A percentile compares a stretch with the other conserved stretches of the same genome.
Conservation (phyloP, 2,329 filamentous ascomycete genomes). For the Cladophialophora psammophila region DNA sequence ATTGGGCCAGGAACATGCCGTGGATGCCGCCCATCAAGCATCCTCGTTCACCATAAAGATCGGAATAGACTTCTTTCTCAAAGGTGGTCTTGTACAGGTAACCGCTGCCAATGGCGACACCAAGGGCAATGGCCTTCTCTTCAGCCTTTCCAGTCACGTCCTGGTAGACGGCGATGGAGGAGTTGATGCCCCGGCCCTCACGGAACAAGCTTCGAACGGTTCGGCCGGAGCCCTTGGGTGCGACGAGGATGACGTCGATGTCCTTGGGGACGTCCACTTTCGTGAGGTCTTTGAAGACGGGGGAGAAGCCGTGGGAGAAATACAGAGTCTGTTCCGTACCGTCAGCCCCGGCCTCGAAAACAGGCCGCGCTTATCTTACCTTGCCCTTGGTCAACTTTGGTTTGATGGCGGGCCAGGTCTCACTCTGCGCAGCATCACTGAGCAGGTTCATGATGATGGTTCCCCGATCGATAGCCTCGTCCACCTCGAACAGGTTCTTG, state of each 20-base stretch:
- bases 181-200: slow-evolving; percentile 99
- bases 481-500: slow-evolving; percentile 98
- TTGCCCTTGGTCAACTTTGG: slow-evolving; percentile 98
- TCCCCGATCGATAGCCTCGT: slow-evolving; percentile 91
- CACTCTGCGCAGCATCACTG: slow-evolving; percentile 94
- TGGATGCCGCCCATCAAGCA: slow-evolving; percentile 99
- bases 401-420: slow-evolving; percentile 99
- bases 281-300: slow-evolving; percentile 99
- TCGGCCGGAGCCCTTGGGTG: slow-evolving; percentile 98
- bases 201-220: slow-evolving; percentile 99
- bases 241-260: slow-evolving; percentile 99
- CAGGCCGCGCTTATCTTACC: slow-evolving; percentile 60
- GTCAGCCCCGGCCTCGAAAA: neutral
- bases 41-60: slow-evolving; percentile 99
- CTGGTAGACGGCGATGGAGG: slow-evolving; percentile 96
- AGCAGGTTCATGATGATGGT: slow-evolving; percentile 99
- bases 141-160: slow-evolving; percentile 97
- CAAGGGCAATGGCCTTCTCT: slow-evolving; percentile 96
- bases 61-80: slow-evolving; percentile 99
- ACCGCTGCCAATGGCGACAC: slow-evolving; percentile 94
- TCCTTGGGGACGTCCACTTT: slow-evolving; percentile 96
- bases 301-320: slow-evolving; percentile 99
- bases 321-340: slow-evolving; percentile 79
- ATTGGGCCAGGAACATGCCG: slow-evolving; percentile 99
- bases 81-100: slow-evolving; percentile 99